phyloP scores from a whole-genome alignment of 768 basidiomycete genomes.

The Tulasnella sp. region DNA sequence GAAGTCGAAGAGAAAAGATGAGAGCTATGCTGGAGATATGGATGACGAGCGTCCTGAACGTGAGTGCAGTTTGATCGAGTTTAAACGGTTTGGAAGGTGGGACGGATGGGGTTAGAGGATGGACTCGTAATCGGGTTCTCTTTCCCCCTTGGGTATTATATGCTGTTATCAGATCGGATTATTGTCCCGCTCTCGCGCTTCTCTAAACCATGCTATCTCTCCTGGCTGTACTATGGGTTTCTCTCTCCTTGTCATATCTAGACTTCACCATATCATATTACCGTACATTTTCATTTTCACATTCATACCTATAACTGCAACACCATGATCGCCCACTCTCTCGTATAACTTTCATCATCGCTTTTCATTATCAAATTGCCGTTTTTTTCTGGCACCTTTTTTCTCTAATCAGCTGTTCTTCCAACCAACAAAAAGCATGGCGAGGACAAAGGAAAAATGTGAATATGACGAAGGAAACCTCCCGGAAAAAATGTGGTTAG shows the following conservation, averaged over 20 bases:
- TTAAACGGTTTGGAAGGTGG: slow-evolving; percentile 74
- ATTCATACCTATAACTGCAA: too few relatives aligned
- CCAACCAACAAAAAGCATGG: too few relatives aligned
- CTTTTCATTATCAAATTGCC: not conserved
- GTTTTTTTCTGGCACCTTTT: not conserved
- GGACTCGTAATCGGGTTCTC: not conserved
- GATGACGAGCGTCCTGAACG: slow-evolving; percentile 31
- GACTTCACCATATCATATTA: too few relatives aligned
- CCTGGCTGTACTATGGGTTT: too few relatives aligned
- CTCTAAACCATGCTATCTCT: too few relatives aligned
- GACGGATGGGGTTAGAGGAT: slow-evolving; percentile 62
- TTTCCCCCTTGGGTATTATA: too few relatives aligned
- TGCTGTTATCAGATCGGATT: too few relatives aligned
- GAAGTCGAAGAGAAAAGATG: slow-evolving; percentile 41
- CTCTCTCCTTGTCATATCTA: too few relatives aligned
- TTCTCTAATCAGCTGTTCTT: too few relatives aligned
- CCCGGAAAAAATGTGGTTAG: slow-evolving; percentile 27
- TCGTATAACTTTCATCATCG: not conserved
- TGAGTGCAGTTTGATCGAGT: slow-evolving; percentile 63
- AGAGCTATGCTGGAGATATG: slow-evolving; percentile 30
- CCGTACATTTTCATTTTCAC: too few relatives aligned
- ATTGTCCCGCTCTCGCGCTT: too few relatives aligned
- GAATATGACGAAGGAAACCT: not conserved
- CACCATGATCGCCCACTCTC: not conserved
- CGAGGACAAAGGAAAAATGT: not conserved